Percentiles rank a stretch among this genome's conserved stretches.
Conservation (phyloP, 768 basidiomycete species). For the Boletus rubescentipes region DNA sequence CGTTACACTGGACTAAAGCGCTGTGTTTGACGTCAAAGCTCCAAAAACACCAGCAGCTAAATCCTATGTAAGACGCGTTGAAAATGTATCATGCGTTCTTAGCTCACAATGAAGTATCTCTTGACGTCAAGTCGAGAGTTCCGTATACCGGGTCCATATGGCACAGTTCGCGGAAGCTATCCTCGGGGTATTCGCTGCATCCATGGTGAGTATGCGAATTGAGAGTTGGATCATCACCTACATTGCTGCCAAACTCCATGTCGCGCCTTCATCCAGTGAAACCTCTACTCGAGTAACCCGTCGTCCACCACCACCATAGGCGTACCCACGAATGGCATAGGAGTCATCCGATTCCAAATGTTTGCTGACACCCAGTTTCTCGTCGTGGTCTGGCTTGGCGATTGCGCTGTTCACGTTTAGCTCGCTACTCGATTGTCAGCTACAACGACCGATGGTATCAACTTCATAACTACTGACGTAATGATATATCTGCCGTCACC, state of each 20-base stretch:
- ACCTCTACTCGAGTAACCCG: slow-evolving; percentile 58
- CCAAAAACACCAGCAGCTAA: slow-evolving; percentile 63
- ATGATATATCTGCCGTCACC: slow-evolving; percentile 27
- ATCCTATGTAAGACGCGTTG: background rate
- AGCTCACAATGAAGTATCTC: slow-evolving; percentile 48
- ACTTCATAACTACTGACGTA: slow-evolving; percentile 24
- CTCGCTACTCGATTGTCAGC: slow-evolving; percentile 42
- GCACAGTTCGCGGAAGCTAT: slow-evolving; percentile 42
- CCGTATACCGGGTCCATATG: slow-evolving; percentile 46
- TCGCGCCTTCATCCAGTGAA: slow-evolving; percentile 50
- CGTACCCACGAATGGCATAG: slow-evolving; percentile 55
- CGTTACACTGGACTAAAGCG: slow-evolving; percentile 34
- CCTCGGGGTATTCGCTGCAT: slow-evolving; percentile 47
- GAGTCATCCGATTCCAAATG: background rate
- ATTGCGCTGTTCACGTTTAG: slow-evolving; percentile 62
- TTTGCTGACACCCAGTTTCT: slow-evolving; percentile 32
- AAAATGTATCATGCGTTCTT: background rate
- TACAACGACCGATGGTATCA: background rate
- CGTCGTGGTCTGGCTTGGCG: slow-evolving; percentile 54
- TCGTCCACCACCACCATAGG: slow-evolving; percentile 61
- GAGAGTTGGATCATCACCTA: slow-evolving; percentile 2
- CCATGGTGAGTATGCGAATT: slow-evolving; percentile 1
- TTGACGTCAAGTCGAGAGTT: slow-evolving; percentile 44
- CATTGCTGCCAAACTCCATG: slow-evolving; percentile 49
- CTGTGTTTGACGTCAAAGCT: slow-evolving; percentile 36